These are phyloP conservation scores for Zalaria sp. DNA, from an alignment of 2,329 filamentous ascomycete species.

Conservation along the genomic window DNA sequence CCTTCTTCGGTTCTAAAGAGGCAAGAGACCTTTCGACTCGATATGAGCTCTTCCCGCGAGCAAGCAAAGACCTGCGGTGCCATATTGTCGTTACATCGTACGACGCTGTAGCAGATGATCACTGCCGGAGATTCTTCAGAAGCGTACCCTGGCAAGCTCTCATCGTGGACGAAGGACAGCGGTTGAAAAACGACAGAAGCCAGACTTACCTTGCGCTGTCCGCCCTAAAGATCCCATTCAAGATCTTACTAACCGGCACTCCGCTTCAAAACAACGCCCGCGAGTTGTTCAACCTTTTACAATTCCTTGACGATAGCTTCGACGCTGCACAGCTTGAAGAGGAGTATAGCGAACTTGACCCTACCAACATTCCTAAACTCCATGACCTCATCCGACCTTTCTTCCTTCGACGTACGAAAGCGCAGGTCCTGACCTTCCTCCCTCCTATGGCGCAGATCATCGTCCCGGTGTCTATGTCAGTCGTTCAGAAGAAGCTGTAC, in stretches of 20 bases:
- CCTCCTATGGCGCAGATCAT: constrained; percentile 93
- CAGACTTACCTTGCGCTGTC: constrained; percentile 63
- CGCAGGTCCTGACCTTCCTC: constrained; percentile 77
- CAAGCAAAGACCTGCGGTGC: constrained; percentile 56
- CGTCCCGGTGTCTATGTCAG: constrained; percentile 85
- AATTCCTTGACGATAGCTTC: constrained; percentile 68
- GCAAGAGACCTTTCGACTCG: constrained; percentile 63
- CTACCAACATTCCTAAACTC: constrained; percentile 66
- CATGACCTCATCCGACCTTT: constrained; percentile 69
- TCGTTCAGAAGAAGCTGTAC: constrained; percentile 86
- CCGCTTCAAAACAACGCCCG: constrained; percentile 91
- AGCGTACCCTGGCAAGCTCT: constrained; percentile 72
- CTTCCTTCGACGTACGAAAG: constrained; percentile 69
- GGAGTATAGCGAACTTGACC: constrained; percentile 63
- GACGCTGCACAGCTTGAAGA: constrained; percentile 61
- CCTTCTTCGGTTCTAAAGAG: constrained; percentile 68
- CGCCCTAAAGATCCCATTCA: constrained; percentile 65
- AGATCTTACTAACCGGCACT: constrained; percentile 74
- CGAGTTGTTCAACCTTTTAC: constrained; percentile 90
- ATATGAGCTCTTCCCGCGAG: constrained; percentile 69
- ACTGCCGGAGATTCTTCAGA: constrained; percentile 50
- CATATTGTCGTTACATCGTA: constrained; percentile 94
- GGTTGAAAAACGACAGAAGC: constrained; percentile 85
- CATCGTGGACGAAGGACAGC: constrained; percentile 88
- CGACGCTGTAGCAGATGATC: constrained; percentile 67